Conservation (phyloP, 352 stramenopile genomes). For the Globisporangium sylvaticum region DNA sequence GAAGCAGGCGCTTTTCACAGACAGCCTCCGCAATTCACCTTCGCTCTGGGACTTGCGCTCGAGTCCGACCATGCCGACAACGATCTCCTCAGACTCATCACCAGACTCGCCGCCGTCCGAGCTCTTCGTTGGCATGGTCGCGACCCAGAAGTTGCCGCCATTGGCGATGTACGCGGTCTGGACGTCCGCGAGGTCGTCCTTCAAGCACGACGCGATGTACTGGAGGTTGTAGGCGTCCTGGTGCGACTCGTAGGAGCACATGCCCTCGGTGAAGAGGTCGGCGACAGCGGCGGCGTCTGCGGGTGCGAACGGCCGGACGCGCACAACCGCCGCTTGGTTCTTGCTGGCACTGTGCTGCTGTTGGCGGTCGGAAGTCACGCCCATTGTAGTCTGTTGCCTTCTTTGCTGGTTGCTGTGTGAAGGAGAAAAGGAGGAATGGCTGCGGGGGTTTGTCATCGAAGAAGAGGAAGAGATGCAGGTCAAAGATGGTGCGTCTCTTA, state of each 20-base stretch:
- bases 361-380: not conserved
- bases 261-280: constrained; percentile 30
- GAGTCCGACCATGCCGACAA: constrained; percentile 17
- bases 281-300: constrained; percentile 5
- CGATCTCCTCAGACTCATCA: not conserved
- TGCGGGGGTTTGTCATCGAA: too few relatives aligned
- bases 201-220: constrained; percentile 25
- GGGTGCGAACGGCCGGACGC: constrained; percentile 10
- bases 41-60: constrained; percentile 1
- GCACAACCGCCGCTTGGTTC: not conserved
- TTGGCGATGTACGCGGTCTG: constrained; percentile 18
- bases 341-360: not conserved
- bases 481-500: not conserved
- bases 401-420: not conserved
- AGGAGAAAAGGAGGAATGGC: not conserved
- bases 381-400: not conserved
- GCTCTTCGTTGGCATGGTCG: constrained; percentile 5
- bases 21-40: constrained; percentile 15
- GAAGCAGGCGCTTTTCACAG: not conserved
- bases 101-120: too few relatives aligned
- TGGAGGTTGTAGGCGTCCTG: constrained; percentile 23
- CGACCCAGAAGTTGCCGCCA: constrained; percentile 37
- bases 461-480: not conserved
- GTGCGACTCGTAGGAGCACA: constrained; percentile 26
- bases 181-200: constrained; percentile 30